Conservation (phyloP, 306 rosid genomes). For the Benincasa hispida region DNA sequence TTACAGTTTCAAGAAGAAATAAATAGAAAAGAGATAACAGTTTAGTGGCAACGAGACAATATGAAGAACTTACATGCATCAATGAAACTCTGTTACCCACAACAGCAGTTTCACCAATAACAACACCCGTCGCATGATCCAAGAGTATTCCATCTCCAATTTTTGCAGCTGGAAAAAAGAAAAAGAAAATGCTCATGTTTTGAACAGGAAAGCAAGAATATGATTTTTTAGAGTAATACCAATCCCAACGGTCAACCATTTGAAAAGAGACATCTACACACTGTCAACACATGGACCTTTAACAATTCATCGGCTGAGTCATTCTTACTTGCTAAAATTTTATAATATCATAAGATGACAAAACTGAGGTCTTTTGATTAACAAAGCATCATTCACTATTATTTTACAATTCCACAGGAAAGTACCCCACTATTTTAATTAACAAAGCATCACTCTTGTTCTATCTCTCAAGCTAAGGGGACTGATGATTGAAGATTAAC, state of each 20-base stretch:
- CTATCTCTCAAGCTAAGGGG: background rate
- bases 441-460: background rate
- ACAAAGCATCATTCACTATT: background rate
- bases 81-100: constrained; percentile 89
- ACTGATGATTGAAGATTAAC: constrained; percentile 7
- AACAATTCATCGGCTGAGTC: background rate
- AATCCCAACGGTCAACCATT: constrained; percentile 7
- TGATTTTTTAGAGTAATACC: background rate
- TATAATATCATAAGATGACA: background rate
- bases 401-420: background rate
- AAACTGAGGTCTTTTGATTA: background rate
- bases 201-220: background rate
- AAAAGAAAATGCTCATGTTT: background rate
- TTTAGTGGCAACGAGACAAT: background rate
- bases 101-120: constrained; percentile 94
- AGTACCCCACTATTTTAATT: background rate
- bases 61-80: constrained; percentile 64
- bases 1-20: background rate
- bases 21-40: background rate
- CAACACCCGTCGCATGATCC: constrained; percentile 94
- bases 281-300: background rate
- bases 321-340: background rate
- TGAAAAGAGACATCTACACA: constrained; percentile 6
- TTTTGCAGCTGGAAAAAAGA: constrained; percentile 53
- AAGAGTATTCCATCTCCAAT: constrained; percentile 92